Evolutionary conservation across 1,139 yeast genomes (phyloP).

Genomic region (Trichomonascaceae sp.): DNA sequence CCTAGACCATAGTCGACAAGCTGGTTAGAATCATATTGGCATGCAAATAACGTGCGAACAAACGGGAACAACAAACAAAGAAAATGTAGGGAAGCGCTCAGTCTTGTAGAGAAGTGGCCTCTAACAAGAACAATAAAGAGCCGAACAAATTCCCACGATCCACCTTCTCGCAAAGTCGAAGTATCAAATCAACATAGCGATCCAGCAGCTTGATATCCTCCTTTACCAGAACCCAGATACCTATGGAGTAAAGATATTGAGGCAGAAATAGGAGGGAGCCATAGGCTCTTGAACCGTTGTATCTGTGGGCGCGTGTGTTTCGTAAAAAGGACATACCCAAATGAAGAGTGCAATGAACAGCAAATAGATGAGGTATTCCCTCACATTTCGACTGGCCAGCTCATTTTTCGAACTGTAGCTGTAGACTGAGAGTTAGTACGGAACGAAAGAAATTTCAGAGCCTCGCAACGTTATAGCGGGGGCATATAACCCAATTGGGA

Average conservation of each 20-base stretch:
- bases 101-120: constrained; percentile 1
- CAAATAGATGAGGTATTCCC: constrained; percentile 23
- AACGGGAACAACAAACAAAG: constrained; percentile 5
- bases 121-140: constrained; percentile 5
- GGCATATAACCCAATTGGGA: background rate
- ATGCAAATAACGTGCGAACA: background rate
- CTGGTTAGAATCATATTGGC: constrained; percentile 2
- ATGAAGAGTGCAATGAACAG: constrained; percentile 19
- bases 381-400: constrained; percentile 15
- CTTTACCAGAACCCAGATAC: constrained; percentile 24
- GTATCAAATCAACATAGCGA: constrained; percentile 14
- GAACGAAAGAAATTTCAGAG: background rate
- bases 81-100: constrained; percentile 8
- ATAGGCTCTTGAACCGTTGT: constrained; percentile 3
- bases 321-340: constrained; percentile 16
- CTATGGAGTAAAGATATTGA: constrained; percentile 16
- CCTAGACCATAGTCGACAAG: constrained; percentile 8
- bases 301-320: constrained; percentile 1
- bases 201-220: constrained; percentile 21
- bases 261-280: constrained; percentile 24
- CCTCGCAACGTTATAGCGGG: background rate
- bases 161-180: constrained; percentile 13
- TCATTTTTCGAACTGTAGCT: constrained; percentile 22
- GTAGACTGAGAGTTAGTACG: constrained; percentile 10
- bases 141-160: constrained; percentile 16